These are phyloP conservation scores for Talaromyces sp. DNA, from an alignment of 2,329 filamentous ascomycete species.

Conservation along the genomic window DNA sequence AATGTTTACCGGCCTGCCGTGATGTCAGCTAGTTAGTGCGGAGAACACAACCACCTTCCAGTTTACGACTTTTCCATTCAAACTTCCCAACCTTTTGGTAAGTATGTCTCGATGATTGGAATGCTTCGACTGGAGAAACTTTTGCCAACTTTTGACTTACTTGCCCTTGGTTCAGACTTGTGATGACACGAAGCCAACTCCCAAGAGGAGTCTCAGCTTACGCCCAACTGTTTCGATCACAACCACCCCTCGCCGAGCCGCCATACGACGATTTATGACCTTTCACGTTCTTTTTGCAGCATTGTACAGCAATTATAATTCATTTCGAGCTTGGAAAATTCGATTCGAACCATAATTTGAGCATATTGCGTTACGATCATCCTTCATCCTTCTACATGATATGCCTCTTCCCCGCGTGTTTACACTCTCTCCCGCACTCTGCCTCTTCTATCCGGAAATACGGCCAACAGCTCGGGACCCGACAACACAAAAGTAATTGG, in stretches of 20 bases:
- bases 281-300: neutral
- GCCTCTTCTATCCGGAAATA: constrained; percentile 3
- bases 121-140: neutral
- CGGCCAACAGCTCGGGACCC: neutral
- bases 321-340: neutral
- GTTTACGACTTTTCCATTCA: neutral
- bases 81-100: neutral
- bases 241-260: constrained; percentile 4
- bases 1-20: constrained; percentile 3
- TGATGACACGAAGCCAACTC: constrained; percentile 12
- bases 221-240: constrained; percentile 11
- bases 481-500: neutral
- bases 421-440: constrained; percentile 14
- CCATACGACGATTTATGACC: constrained; percentile 3
- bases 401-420: constrained; percentile 20
- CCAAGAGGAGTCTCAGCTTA: constrained; percentile 10
- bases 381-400: constrained; percentile 16
- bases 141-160: neutral
- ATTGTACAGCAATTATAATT: neutral
- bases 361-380: neutral
- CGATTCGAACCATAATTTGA: neutral
- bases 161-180: neutral
- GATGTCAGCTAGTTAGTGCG: constrained; percentile 11
- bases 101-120: neutral
- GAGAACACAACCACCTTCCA: constrained; percentile 11